Conservation (phyloP, 805 yeast species). For the Metschnikowia reukaufii region DNA sequence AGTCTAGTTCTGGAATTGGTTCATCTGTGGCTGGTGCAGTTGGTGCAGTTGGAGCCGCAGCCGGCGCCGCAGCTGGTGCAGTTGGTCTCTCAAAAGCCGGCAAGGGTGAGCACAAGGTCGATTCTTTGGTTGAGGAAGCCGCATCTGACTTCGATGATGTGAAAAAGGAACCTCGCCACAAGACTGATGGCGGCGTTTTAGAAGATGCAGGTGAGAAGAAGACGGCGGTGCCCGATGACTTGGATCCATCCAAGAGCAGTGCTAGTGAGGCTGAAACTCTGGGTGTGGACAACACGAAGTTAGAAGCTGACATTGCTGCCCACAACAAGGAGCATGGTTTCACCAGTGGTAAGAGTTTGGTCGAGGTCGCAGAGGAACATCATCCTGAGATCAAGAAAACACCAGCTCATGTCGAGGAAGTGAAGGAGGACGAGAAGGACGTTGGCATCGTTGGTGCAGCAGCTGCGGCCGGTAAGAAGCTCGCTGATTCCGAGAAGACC, state of each 20-base stretch:
- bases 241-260: constrained; percentile 3
- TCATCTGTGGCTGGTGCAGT: constrained; percentile 21
- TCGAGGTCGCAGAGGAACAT: constrained; percentile 30
- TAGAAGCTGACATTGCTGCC: constrained; percentile 26
- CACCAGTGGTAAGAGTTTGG: constrained; percentile 24
- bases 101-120: constrained; percentile 12
- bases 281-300: constrained; percentile 16
- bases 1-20: constrained; percentile 5
- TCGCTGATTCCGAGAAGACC: not conserved
- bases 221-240: constrained; percentile 4
- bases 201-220: constrained; percentile 3
- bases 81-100: constrained; percentile 13
- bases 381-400: constrained; percentile 19
- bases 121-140: constrained; percentile 24
- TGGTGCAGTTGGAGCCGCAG: constrained; percentile 22
- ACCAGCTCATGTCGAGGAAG: constrained; percentile 17
- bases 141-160: constrained; percentile 14
- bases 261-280: constrained; percentile 2
- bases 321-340: constrained; percentile 30
- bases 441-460: too few species aligned
- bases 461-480: constrained; percentile 4
- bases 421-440: too few species aligned
- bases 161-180: constrained; percentile 11
- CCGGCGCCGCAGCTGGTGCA: constrained; percentile 23
- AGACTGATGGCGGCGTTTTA: constrained; percentile 11